Evolutionary conservation across 208 protist genomes (phyloP).

Genomic region (Angomonas deanei): DNA sequence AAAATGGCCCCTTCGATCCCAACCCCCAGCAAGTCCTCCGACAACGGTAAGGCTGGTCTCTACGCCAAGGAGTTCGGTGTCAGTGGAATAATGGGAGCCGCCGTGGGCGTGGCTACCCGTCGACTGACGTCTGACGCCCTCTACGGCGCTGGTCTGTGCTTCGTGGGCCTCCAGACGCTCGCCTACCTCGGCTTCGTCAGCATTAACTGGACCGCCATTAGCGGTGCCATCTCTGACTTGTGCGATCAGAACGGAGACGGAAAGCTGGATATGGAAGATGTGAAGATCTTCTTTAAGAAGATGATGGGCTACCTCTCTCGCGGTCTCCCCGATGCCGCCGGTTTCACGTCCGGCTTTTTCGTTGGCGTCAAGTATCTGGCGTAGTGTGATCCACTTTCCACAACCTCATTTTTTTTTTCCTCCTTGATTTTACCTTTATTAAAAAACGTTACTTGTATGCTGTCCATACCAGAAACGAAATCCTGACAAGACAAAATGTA

Average conservation of each 20-base stretch:
- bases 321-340: conserved; percentile 41
- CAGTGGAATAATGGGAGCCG: conserved; percentile 39
- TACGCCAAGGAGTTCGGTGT: conserved; percentile 25
- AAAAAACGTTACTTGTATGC: neutral
- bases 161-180: conserved; percentile 50
- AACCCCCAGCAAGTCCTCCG: neutral
- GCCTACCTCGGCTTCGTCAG: conserved; percentile 55
- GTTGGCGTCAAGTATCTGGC: conserved; percentile 45
- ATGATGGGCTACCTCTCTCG: conserved; percentile 22
- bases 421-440: conserved; percentile 9
- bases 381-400: neutral
- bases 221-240: conserved; percentile 26
- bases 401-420: conserved; percentile 11
- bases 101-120: conserved; percentile 35
- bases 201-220: conserved; percentile 57
- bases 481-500: too few relatives aligned
- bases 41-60: neutral
- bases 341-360: conserved; percentile 53
- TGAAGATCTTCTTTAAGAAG: conserved; percentile 43
- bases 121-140: conserved; percentile 53
- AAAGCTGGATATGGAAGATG: conserved; percentile 38
- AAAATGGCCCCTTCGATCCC: neutral
- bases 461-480: too few relatives aligned
- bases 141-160: conserved; percentile 47
- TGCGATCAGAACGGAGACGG: conserved; percentile 48